phyloP scores from a whole-genome alignment of 768 basidiomycete genomes.

The Amyloporia xantha region DNA sequence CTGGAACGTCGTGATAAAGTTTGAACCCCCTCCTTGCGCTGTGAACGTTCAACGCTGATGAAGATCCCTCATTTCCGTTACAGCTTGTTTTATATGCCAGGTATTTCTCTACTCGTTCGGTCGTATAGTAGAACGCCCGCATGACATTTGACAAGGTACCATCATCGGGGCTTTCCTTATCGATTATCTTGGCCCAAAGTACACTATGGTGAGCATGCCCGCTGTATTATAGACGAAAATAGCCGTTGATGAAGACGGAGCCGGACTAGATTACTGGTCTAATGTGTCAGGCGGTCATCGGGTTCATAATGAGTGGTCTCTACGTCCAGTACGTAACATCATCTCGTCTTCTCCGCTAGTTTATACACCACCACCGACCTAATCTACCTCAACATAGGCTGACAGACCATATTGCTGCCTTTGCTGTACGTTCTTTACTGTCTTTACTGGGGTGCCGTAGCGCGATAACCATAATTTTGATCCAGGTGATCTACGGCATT shows the following conservation, averaged over 20 bases:
- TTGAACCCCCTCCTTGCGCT: slow-evolving; percentile 15
- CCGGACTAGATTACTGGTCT: slow-evolving; percentile 64
- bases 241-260: too few species aligned
- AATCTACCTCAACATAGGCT: too few species aligned
- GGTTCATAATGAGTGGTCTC: slow-evolving; percentile 87
- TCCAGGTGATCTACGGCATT: slow-evolving; percentile 84
- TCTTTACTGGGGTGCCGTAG: too few species aligned
- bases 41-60: slow-evolving; percentile 28
- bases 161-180: slow-evolving; percentile 69
- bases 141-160: too few species aligned
- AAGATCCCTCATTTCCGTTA: slow-evolving; percentile 2
- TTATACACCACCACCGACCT: too few species aligned
- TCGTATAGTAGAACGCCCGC: too few species aligned
- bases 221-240: neutral
- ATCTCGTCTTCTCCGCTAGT: too few species aligned
- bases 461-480: too few species aligned
- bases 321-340: slow-evolving; percentile 50
- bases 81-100: slow-evolving; percentile 64
- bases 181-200: slow-evolving; percentile 71
- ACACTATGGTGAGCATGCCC: slow-evolving; percentile 51
- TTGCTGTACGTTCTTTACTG: too few species aligned
- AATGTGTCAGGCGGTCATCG: slow-evolving; percentile 59
- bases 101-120: too few species aligned
- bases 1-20: slow-evolving; percentile 86
- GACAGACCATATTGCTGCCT: slow-evolving; percentile 59